These are phyloP conservation scores for Podospora fimiseda DNA, from an alignment of 495 filamentous ascomycete species.

Conservation along the genomic window DNA sequence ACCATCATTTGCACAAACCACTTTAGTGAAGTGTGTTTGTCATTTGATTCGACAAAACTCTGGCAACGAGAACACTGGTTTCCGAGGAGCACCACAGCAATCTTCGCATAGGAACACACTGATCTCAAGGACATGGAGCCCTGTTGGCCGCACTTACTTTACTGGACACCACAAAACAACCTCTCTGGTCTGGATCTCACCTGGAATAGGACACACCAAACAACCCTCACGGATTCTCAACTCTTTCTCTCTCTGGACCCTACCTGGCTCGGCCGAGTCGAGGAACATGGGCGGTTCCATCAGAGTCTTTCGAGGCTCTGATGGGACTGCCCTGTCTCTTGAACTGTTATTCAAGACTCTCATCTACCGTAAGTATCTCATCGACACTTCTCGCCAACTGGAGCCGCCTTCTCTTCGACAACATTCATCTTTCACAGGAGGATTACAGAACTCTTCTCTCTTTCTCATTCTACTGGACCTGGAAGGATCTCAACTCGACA, in stretches of 20 bases:
- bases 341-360: not conserved
- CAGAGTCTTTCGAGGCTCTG: not conserved
- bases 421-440: conserved; percentile 4
- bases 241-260: not conserved
- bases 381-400: not conserved
- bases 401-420: conserved; percentile 2
- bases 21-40: conserved; percentile 23
- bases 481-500: not conserved
- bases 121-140: not conserved
- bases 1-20: not conserved
- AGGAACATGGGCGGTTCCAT: not conserved
- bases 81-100: not conserved
- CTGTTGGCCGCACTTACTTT: not conserved
- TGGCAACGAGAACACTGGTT: not conserved
- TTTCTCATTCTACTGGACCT: not conserved
- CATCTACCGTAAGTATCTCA: not conserved
- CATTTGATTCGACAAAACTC: not conserved
- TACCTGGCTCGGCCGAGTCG: not conserved
- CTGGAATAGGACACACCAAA: too few species aligned
- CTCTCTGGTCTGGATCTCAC: too few species aligned
- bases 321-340: not conserved
- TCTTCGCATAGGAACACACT: not conserved
- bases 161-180: too few species aligned
- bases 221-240: not conserved
- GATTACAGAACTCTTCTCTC: not conserved